phyloP scores from a whole-genome alignment of 2,329 filamentous ascomycete genomes.

The Penicillium sp. region DNA sequence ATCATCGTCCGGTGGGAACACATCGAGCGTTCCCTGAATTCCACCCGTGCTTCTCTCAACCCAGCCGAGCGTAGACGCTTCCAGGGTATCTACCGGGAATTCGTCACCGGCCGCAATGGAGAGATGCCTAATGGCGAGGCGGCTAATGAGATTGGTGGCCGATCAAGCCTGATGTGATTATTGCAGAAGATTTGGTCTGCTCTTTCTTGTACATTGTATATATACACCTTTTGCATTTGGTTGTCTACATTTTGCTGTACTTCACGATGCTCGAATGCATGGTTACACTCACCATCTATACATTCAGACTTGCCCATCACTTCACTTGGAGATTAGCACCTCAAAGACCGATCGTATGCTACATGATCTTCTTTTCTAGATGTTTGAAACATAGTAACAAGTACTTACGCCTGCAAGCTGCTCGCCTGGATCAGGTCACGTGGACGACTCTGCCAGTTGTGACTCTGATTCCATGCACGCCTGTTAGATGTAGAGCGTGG shows the following conservation, averaged over 20 bases:
- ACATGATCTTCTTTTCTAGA: neutral
- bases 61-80: slow-evolving; percentile 75
- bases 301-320: neutral
- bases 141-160: slow-evolving; percentile 86
- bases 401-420: neutral
- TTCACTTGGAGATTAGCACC: too few relatives aligned
- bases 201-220: slow-evolving; percentile 28
- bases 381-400: neutral
- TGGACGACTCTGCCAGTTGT: neutral
- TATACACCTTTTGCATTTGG: slow-evolving; percentile 24
- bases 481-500: too few relatives aligned
- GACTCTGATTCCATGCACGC: too few relatives aligned
- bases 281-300: neutral
- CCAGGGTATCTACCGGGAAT: slow-evolving; percentile 85
- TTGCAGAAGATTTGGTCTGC: neutral
- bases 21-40: slow-evolving; percentile 75
- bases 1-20: slow-evolving; percentile 87
- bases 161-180: slow-evolving; percentile 86
- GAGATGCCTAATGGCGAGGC: slow-evolving; percentile 95
- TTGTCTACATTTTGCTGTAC: slow-evolving; percentile 14
- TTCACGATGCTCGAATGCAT: slow-evolving; percentile 16
- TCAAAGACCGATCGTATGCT: too few relatives aligned
- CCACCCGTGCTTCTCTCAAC: slow-evolving; percentile 82
- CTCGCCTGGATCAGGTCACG: neutral
- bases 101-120: slow-evolving; percentile 88